A percentile compares a stretch with the other conserved stretches of the same genome.
phyloP scores from a whole-genome alignment of 1,284 basidiomycete genomes.

The Pterulicium gracile region DNA sequence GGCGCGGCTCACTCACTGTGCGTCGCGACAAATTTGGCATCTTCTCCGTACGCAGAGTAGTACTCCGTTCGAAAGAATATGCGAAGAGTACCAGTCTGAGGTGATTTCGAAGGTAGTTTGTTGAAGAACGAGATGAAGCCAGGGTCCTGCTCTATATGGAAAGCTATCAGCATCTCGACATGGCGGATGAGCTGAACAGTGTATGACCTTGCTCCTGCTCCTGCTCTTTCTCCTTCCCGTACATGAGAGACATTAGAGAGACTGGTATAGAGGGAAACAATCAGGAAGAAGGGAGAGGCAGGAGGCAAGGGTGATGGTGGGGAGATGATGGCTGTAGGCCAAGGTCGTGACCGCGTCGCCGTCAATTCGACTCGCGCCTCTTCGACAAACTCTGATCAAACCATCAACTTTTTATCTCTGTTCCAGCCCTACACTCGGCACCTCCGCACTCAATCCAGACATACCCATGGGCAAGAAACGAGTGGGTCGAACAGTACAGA shows the following conservation, averaged over 20 bases:
- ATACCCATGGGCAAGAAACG: constrained; percentile 1
- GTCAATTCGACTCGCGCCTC: neutral
- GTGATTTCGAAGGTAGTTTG: constrained; percentile 54
- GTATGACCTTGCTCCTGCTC: constrained; percentile 32
- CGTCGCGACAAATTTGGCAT: constrained; percentile 82
- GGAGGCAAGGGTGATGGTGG: neutral
- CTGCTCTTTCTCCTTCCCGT: constrained; percentile 54
- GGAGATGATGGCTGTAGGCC: no score
- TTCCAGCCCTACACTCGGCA: neutral
- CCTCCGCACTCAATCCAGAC: neutral
- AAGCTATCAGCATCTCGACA: constrained; percentile 1
- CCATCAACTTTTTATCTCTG: constrained; percentile 1
- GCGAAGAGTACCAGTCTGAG: constrained; percentile 65
- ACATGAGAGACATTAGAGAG: constrained; percentile 47
- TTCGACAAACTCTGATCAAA: neutral
- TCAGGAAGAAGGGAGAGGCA: neutral
- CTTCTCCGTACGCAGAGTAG: constrained; percentile 83
- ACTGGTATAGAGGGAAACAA: neutral
- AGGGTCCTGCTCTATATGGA: neutral
- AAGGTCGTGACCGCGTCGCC: constrained; percentile 2
- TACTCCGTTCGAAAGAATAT: constrained; percentile 79
- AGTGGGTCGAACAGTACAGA: no score
- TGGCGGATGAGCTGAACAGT: neutral
- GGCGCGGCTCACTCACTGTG: constrained; percentile 24
- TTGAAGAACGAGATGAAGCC: constrained; percentile 64